Base-by-base conservation (phyloP, 345 rosid genomes). In the Ceriops zippeliana region DNA sequence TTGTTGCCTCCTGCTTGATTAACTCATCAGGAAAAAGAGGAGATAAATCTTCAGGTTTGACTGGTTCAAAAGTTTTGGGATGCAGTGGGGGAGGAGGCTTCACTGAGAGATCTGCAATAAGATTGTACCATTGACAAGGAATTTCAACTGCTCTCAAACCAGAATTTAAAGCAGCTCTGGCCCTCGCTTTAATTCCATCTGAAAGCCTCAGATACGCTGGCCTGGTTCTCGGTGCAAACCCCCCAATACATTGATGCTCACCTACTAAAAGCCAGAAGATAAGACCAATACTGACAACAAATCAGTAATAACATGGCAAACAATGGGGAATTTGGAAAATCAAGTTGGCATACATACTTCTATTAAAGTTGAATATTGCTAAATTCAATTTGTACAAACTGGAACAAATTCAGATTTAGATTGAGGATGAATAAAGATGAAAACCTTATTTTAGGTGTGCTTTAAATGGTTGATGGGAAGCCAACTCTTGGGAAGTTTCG, bases 1-100 rank as follows among this genome's bases (percentile, higher is more conserved):
- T 71, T 51, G 86, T 83, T 49, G 81, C 82, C 75, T 93, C 98
- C 82, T 93, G 97, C 83, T 81, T 87, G 56, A 93, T 93, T 31
- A 93, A 78, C 78, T 86, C 98, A 51, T 84, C 80, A 4, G 98
- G 88, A 69, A 93, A 88, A 9, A 93, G 86, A 63, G 91, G 95
- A 28, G 92, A 76, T 38, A 93, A 78, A 73, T 93, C 98, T 66
- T 91, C 82, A 0, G 93, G 96, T 68, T 81, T 81, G 65, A 93
- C 52, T 0, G 97, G 91, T 70, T 89, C 75, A 26, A 83, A 83
- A 46, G 98, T 89, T 73, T 83, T 82, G 2, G 98, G 96, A 78
- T 90, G 83, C 75, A 93, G 83, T 0, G 82, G 86, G 22, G 96
- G 97, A 70, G 96, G 98, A 27, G 96, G 98, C 60, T 93, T 89